These are phyloP conservation scores for Smithsoniella earleae DNA, from an alignment of 163 green algal species.

Conservation along the genomic window DNA sequence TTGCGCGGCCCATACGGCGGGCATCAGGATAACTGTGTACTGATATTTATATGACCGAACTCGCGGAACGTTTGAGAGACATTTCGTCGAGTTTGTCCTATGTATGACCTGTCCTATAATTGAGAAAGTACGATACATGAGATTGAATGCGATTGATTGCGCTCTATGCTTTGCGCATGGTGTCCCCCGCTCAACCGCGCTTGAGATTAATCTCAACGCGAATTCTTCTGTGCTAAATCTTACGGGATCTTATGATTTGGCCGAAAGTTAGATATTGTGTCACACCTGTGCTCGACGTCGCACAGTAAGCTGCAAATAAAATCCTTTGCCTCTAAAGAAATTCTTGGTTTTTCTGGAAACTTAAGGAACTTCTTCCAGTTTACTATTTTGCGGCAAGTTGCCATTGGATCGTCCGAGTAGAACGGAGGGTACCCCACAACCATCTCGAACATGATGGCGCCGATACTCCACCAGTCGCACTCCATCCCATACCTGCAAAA, in stretches of 20 bases:
- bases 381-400: constrained; percentile 94
- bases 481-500: constrained; percentile 80
- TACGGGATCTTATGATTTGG: constrained; percentile 30
- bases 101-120: too few species aligned
- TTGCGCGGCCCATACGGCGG: too few species aligned
- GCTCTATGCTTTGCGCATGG: neutral
- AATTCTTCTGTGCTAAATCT: neutral
- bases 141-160: neutral
- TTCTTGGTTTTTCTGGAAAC: constrained; percentile 56
- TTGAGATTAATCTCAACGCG: too few species aligned
- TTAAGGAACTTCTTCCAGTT: constrained; percentile 89
- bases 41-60: too few species aligned
- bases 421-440: constrained; percentile 94
- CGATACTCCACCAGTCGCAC: constrained; percentile 96
- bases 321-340: constrained; percentile 65
- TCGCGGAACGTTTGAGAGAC: too few species aligned
- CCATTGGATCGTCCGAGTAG: constrained; percentile 85
- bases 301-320: constrained; percentile 88
- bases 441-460: constrained; percentile 97
- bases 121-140: too few species aligned
- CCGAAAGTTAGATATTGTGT: constrained; percentile 38
- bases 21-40: too few species aligned
- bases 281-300: constrained; percentile 84
- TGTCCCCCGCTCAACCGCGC: constrained; percentile 31
- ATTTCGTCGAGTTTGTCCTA: too few species aligned